Evolutionary conservation across 73 alveolate genomes (phyloP).

Genomic region (Paramecium bursaria): DNA sequence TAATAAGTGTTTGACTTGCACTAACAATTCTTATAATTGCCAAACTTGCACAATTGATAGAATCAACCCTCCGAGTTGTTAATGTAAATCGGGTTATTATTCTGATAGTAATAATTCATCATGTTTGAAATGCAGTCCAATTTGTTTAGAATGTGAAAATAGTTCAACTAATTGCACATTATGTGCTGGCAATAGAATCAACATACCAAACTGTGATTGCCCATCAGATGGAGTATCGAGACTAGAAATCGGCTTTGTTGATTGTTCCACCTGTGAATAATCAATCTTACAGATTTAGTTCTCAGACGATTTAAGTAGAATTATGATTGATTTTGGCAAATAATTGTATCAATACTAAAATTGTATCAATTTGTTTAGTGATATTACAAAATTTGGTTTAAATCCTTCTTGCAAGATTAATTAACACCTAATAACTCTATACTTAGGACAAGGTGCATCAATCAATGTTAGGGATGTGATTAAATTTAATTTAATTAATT

Average conservation of each 20-base stretch:
- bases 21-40: not conserved
- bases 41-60: not conserved
- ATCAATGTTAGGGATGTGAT: no score
- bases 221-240: not conserved
- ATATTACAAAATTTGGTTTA: no score
- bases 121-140: not conserved
- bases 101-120: not conserved
- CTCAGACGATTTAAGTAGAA: no score
- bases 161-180: not conserved
- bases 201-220: not conserved
- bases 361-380: no score
- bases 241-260: not conserved
- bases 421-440: no score
- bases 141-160: not conserved
- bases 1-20: conserved; percentile 10
- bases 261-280: no score
- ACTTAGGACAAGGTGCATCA: no score
- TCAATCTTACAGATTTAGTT: no score
- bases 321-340: no score
- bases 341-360: no score
- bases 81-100: not conserved
- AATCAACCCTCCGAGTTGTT: not conserved
- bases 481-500: no score
- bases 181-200: not conserved
- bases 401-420: no score